Percentiles rank a stretch among this genome's conserved stretches.
Conservation (phyloP, 164 flowering plant species). For the Taxillus chinensis region DNA sequence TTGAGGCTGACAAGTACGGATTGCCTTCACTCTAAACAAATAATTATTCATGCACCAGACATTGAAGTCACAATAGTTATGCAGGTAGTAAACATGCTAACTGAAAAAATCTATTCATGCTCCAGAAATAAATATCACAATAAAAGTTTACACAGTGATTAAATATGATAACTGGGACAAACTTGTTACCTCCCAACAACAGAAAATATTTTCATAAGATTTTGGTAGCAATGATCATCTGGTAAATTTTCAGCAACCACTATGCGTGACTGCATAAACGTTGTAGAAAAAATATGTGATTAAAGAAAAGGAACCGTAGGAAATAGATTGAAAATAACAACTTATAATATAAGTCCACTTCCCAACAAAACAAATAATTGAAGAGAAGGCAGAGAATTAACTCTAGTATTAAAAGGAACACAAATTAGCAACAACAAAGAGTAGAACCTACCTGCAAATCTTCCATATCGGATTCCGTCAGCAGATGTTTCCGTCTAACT, state of each 20-base stretch:
- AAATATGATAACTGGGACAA: background rate
- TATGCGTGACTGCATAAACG: conserved; percentile 54
- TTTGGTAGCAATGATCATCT: conserved; percentile 89
- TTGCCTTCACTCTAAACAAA: conserved; percentile 64
- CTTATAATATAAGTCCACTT: background rate
- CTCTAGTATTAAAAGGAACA: background rate
- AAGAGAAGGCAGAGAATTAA: too few relatives aligned
- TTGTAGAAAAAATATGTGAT: background rate
- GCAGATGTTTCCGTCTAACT: conserved; percentile 57
- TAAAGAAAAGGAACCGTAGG: conserved; percentile 3
- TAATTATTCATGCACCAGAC: background rate
- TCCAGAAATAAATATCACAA: background rate
- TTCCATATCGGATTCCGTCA: conserved; percentile 69
- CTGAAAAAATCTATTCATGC: background rate
- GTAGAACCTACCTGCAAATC: conserved; percentile 63
- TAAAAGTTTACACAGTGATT: background rate
- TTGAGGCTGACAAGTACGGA: conserved; percentile 93
- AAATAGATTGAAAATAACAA: background rate
- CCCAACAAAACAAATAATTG: too few relatives aligned
- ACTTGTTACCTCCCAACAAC: conserved; percentile 66
- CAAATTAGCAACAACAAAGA: background rate
- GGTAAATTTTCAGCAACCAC: conserved; percentile 92
- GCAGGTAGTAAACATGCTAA: background rate
- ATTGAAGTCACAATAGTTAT: background rate
- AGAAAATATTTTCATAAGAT: conserved; percentile 86